Evolutionary conservation across 805 yeast species (phyloP).

Genomic region (Yamadazyma paraphyllophila): DNA sequence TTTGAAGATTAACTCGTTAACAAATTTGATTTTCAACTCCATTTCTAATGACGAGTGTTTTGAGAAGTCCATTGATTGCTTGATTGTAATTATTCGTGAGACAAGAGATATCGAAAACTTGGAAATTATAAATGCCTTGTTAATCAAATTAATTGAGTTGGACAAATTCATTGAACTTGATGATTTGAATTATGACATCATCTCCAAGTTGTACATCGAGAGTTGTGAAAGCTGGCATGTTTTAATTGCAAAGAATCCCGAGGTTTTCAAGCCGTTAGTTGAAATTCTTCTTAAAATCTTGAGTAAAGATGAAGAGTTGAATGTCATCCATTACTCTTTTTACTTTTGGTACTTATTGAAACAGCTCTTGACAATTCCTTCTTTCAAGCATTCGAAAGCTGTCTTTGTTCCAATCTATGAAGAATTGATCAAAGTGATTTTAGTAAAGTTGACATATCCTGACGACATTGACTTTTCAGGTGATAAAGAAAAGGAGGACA

Average conservation of each 20-base stretch:
- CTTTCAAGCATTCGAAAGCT: slow-evolving; percentile 51
- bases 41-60: slow-evolving; percentile 65
- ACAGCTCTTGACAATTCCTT: slow-evolving; percentile 62
- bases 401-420: slow-evolving; percentile 55
- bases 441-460: slow-evolving; percentile 76
- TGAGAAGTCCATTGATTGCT: slow-evolving; percentile 83
- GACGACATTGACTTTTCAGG: slow-evolving; percentile 47
- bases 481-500: slow-evolving; percentile 83
- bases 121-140: slow-evolving; percentile 62
- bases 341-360: slow-evolving; percentile 87
- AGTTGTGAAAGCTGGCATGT: slow-evolving; percentile 97
- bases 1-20: slow-evolving; percentile 61
- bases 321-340: slow-evolving; percentile 85
- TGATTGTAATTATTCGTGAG: slow-evolving; percentile 77
- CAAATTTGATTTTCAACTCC: slow-evolving; percentile 61
- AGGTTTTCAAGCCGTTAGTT: slow-evolving; percentile 65
- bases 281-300: slow-evolving; percentile 70
- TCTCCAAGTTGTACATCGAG: slow-evolving; percentile 78
- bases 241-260: slow-evolving; percentile 71
- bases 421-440: slow-evolving; percentile 58
- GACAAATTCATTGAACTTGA: slow-evolving; percentile 52
- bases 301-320: slow-evolving; percentile 76
- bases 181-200: slow-evolving; percentile 67
- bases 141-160: slow-evolving; percentile 63
- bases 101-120: slow-evolving; percentile 72